These are phyloP conservation scores for Penicillium soppii DNA, from an alignment of 495 filamentous ascomycete genomes.

Conservation along the genomic window DNA sequence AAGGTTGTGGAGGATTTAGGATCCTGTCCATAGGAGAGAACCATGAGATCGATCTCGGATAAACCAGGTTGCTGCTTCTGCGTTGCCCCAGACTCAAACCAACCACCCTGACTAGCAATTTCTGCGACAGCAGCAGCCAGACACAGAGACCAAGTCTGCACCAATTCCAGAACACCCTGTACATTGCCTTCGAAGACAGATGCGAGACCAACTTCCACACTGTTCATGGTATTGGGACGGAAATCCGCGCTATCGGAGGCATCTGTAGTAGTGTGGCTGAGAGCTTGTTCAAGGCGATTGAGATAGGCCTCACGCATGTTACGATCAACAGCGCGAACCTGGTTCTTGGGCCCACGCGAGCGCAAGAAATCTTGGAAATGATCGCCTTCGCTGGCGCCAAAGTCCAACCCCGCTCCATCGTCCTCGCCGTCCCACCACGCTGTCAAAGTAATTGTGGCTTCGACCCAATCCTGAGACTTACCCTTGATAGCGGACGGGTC, in stretches of 20 bases:
- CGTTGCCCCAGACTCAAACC: conserved; percentile 51
- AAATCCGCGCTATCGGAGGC: conserved; percentile 50
- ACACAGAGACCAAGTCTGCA: conserved; percentile 75
- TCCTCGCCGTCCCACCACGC: conserved; percentile 87
- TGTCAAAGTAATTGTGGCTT: conserved; percentile 75
- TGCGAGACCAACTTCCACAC: conserved; percentile 74
- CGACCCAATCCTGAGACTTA: conserved; percentile 78
- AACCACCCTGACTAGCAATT: conserved; percentile 69
- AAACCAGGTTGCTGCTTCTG: conserved; percentile 40
- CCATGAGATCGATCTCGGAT: conserved; percentile 60
- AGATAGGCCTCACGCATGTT: conserved; percentile 52
- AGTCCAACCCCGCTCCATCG: conserved; percentile 33
- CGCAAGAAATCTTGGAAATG: conserved; percentile 23
- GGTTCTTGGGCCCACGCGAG: conserved; percentile 21
- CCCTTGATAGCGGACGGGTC: conserved; percentile 65
- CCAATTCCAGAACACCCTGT: conserved; percentile 67
- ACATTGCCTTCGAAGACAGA: conserved; percentile 75
- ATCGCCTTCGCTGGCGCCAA: conserved; percentile 26
- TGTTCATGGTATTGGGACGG: conserved; percentile 67
- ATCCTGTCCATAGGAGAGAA: conserved; percentile 54
- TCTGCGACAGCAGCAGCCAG: conserved; percentile 76
- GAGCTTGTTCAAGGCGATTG: conserved; percentile 49
- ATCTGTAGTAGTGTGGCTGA: conserved; percentile 48
- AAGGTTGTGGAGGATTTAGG: conserved; percentile 18
- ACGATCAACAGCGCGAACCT: conserved; percentile 37